A percentile compares a stretch with the other conserved stretches of the same genome.
These are phyloP conservation scores for Prototheca wickerhamii DNA, from an alignment of 163 green algal genomes.

Conservation along the genomic window DNA sequence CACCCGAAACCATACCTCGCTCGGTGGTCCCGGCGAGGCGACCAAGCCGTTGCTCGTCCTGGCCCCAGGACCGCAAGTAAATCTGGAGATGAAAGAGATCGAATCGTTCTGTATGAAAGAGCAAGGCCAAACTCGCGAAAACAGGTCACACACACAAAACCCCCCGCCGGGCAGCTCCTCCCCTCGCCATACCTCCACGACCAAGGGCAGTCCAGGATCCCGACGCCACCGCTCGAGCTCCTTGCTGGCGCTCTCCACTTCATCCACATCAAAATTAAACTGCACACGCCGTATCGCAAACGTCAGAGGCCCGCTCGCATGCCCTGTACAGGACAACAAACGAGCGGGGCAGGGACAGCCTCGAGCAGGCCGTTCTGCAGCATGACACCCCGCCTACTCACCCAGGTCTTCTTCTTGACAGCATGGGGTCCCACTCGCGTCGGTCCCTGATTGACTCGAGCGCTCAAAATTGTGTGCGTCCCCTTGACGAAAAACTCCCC, in stretches of 20 bases:
- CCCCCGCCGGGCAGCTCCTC: no score
- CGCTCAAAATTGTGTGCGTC: constrained; percentile 25
- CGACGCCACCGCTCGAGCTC: constrained; percentile 47
- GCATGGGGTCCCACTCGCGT: neutral
- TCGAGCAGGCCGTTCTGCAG: neutral
- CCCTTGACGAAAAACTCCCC: constrained; percentile 31
- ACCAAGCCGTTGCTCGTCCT: no score
- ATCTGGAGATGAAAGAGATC: no score
- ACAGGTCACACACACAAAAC: no score
- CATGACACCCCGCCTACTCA: constrained; percentile 4
- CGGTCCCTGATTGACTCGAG: constrained; percentile 8
- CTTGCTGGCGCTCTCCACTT: constrained; percentile 32
- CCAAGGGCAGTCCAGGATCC: constrained; percentile 39
- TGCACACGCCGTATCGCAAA: constrained; percentile 21
- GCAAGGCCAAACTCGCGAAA: no score
- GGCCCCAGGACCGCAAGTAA: no score
- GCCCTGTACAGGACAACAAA: no score
- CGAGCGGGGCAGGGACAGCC: no score
- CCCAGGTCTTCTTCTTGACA: constrained; percentile 18
- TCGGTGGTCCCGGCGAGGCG: no score
- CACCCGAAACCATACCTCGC: no score
- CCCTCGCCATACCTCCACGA: constrained; percentile 66
- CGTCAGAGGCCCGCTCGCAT: no score
- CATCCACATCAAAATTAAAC: constrained; percentile 65
- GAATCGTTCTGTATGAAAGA: no score